Evolutionary conservation across 1,139 yeast genomes (phyloP).

Genomic region (Suhomyces maxii): DNA sequence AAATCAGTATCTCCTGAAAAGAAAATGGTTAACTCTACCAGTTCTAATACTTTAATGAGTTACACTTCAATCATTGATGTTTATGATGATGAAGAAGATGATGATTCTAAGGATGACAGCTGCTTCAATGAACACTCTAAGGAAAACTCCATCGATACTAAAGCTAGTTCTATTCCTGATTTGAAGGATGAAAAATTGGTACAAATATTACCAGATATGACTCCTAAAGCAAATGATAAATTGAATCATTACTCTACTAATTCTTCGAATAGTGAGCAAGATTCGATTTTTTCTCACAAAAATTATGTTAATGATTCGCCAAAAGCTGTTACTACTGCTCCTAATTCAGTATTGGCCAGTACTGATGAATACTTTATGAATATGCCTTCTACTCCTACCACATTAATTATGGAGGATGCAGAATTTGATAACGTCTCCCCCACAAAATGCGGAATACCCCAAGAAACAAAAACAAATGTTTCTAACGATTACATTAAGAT

Average conservation of each 20-base stretch:
- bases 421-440: constrained; percentile 11
- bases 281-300: constrained; percentile 16
- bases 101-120: constrained; percentile 6
- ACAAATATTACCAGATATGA: neutral
- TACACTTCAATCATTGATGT: constrained; percentile 19
- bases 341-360: neutral
- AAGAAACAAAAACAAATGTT: neutral
- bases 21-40: constrained; percentile 11
- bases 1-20: constrained; percentile 4
- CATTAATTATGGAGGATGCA: constrained; percentile 20
- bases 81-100: constrained; percentile 17
- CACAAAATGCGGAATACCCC: neutral
- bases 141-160: constrained; percentile 9
- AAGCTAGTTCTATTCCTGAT: constrained; percentile 8
- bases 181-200: neutral
- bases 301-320: constrained; percentile 1
- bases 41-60: constrained; percentile 16
- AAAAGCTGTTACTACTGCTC: constrained; percentile 7
- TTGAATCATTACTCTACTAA: constrained; percentile 10
- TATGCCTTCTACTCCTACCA: constrained; percentile 20
- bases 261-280: constrained; percentile 17
- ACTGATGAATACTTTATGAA: constrained; percentile 6
- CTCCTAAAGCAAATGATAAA: constrained; percentile 3
- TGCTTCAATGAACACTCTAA: constrained; percentile 1
- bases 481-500: constrained; percentile 28